Evolutionary conservation across 1,139 yeast species (phyloP).

Genomic region (Blastobotrys illinoisensis): DNA sequence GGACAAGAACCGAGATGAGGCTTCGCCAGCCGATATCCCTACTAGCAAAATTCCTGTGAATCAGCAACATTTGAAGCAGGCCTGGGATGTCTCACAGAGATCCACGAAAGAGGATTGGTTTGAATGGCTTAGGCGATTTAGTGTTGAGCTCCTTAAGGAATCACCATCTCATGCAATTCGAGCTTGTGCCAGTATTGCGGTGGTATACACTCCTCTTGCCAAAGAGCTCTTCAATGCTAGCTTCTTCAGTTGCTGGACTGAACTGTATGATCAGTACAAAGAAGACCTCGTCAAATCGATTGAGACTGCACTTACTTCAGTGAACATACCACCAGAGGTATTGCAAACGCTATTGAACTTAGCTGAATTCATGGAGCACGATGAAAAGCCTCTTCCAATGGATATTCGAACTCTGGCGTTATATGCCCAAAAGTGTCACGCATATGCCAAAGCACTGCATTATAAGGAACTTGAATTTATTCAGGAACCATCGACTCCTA

Average conservation of each 20-base stretch:
- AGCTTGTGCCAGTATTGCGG: conserved; percentile 88
- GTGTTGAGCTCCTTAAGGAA: conserved; percentile 81
- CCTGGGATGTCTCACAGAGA: conserved; percentile 91
- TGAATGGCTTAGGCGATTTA: conserved; percentile 88
- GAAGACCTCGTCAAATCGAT: conserved; percentile 84
- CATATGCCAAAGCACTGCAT: conserved; percentile 94
- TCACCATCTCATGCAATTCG: conserved; percentile 93
- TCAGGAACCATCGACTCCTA: conserved; percentile 87
- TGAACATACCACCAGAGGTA: conserved; percentile 93
- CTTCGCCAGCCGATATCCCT: conserved; percentile 61
- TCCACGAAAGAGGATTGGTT: conserved; percentile 96
- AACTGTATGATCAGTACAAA: conserved; percentile 83
- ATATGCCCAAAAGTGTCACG: conserved; percentile 93
- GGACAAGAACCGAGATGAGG: conserved; percentile 46
- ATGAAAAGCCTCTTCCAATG: conserved; percentile 88
- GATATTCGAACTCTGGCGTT: conserved; percentile 84
- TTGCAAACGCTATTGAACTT: conserved; percentile 82
- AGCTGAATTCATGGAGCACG: conserved; percentile 97
- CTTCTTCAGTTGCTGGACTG: conserved; percentile 95
- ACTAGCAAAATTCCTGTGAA: conserved; percentile 76
- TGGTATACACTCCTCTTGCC: conserved; percentile 83
- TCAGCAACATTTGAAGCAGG: conserved; percentile 66
- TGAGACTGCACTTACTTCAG: conserved; percentile 81
- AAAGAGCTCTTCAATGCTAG: conserved; percentile 90
- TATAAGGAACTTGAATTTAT: conserved; percentile 93